Base-by-base conservation (phyloP, 441 rosid species). In the Omphalea diandra region DNA sequence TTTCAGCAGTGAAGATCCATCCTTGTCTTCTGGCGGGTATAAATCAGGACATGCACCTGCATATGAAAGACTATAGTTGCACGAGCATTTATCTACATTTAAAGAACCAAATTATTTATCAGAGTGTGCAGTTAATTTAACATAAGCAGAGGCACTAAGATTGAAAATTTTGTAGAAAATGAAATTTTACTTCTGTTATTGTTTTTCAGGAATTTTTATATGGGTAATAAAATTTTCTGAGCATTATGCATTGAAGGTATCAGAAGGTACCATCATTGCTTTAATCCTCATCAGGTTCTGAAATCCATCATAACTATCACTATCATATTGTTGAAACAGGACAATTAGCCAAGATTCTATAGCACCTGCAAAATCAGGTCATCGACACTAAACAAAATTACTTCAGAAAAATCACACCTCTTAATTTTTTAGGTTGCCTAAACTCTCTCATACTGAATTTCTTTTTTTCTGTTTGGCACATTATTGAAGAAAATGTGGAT, bases 71-170 rank as follows among this genome's bases (percentile, higher is more conserved):
- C 99, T 80, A 67, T 87, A 89, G 84, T 82, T 69, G 96, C 98
- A 68, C 98, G 93, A 75, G 99, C 96, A 70, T 92, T 88, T 64
- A 94, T 83, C 99, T 94, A 76, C 77, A 79, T 68, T 43, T 44
- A 54, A 65, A 71, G 67, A 74, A 67, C 31, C 46, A 77, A 73
- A 47, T 46, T 58, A 58, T 31, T 70, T 57, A 68, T 31, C 22
- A 75, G 33, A 46, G 73, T n/a, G 58, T 70, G 44, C 8, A 55
- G 31, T 20, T 27, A 65, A 65, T 17, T 63, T 14, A 35, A 65
- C 20, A 32, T 55, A 31, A 63, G 7, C 35, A 53, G 10, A n/a
- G 32, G 14, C 4, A 56, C n/a, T 58, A 57, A 55, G 44, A 63
- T 10, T 46, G 47, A 10, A 35, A 40, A 32, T 18, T 6, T 20